These are phyloP conservation scores for Cucurbita moschata DNA, from an alignment of 306 rosid genomes.

Conservation along the genomic window DNA sequence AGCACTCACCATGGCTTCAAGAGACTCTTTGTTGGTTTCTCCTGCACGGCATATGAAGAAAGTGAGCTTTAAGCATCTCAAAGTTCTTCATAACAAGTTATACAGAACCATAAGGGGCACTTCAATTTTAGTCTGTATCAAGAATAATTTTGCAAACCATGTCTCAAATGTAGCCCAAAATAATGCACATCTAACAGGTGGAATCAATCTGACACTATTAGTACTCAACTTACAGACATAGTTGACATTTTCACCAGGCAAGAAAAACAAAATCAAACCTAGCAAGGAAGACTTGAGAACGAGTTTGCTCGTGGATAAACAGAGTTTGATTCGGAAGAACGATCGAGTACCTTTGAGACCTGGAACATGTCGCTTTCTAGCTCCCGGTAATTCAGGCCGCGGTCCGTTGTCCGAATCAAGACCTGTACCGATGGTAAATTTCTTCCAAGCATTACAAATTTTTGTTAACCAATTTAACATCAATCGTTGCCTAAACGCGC, in stretches of 20 bases:
- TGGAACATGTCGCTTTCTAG: constrained; percentile 34
- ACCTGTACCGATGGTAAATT: constrained; percentile 19
- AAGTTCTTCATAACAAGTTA: not conserved
- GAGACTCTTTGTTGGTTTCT: constrained; percentile 49
- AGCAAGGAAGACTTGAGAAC: not conserved
- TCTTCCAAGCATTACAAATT: not conserved
- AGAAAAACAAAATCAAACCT: not conserved
- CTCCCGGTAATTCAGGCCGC: constrained; percentile 26
- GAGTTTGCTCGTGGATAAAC: not conserved
- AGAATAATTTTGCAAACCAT: not conserved
- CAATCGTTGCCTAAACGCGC: not conserved
- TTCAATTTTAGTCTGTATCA: too few relatives aligned
- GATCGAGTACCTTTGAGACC: constrained; percentile 37
- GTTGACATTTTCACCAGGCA: not conserved
- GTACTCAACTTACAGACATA: not conserved
- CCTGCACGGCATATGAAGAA: constrained; percentile 27
- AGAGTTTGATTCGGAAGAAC: not conserved
- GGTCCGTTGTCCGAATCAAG: constrained; percentile 24
- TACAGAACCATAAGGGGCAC: too few relatives aligned
- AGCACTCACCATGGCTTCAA: constrained; percentile 71
- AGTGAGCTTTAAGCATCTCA: not conserved
- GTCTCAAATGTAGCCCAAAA: not conserved
- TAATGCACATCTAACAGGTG: not conserved
- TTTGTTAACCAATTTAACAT: not conserved
- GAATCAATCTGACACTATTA: not conserved